Percentiles rank a stretch among this genome's conserved stretches.
These are phyloP conservation scores for Aspergillus sp. DNA, from an alignment of 2,329 filamentous ascomycete species.

Conservation along the genomic window DNA sequence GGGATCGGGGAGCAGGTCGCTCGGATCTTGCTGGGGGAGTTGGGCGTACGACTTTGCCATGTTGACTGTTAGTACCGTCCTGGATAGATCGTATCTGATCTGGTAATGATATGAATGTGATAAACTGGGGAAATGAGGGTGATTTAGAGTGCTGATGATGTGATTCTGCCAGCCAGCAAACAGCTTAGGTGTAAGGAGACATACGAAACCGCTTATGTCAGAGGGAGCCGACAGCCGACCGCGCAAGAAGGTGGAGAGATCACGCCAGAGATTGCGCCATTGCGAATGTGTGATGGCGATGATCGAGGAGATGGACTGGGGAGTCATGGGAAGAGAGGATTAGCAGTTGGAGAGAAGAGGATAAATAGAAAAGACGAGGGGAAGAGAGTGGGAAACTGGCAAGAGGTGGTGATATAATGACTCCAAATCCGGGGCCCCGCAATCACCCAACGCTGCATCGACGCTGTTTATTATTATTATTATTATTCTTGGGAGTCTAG, in stretches of 20 bases:
- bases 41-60: slow-evolving; percentile 8
- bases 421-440: background rate
- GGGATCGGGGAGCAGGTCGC: background rate
- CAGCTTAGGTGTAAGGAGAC: background rate
- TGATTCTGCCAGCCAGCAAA: background rate
- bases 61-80: background rate
- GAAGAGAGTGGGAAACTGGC: background rate
- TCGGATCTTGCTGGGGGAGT: slow-evolving; percentile 11
- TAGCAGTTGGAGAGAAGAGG: background rate
- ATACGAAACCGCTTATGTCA: background rate
- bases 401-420: background rate
- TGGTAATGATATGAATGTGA: slow-evolving; percentile 8
- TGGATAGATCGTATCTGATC: background rate
- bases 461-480: background rate
- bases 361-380: background rate
- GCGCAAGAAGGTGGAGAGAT: background rate
- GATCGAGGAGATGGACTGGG: background rate
- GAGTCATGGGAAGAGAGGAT: background rate
- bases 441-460: background rate
- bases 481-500: too few species aligned
- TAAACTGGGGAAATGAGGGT: too few species aligned
- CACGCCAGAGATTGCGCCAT: background rate
- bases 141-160: background rate
- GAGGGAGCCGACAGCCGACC: slow-evolving; percentile 9
- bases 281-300: too few species aligned